These are phyloP conservation scores for Kalmusia sp. DNA, from an alignment of 2,329 filamentous ascomycete species.

Conservation along the genomic window DNA sequence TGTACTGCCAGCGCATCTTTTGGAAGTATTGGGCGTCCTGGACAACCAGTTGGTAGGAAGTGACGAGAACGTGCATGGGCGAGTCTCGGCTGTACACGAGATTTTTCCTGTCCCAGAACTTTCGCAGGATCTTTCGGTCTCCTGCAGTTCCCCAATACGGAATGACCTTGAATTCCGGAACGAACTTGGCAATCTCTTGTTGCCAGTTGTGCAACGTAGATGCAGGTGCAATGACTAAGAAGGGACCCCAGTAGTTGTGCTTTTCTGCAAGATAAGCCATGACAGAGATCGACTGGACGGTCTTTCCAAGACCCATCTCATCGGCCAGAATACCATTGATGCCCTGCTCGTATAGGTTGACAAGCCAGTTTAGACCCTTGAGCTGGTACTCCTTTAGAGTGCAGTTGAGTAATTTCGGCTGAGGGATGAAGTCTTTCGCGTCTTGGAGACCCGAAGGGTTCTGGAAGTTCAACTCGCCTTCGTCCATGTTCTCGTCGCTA, in stretches of 20 bases:
- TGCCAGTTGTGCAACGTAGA: slow-evolving; percentile 99
- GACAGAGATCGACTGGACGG: slow-evolving; percentile 97
- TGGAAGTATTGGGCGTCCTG: slow-evolving; percentile 97
- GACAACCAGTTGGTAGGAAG: slow-evolving; percentile 96
- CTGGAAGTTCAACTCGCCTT: slow-evolving; percentile 99
- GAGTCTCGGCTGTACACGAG: slow-evolving; percentile 93
- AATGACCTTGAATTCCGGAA: slow-evolving; percentile 91
- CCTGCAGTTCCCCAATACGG: slow-evolving; percentile 97
- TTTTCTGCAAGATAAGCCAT: slow-evolving; percentile 98
- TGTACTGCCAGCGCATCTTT: slow-evolving; percentile 99
- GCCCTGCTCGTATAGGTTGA: slow-evolving; percentile 98
- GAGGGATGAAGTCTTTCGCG: slow-evolving; percentile 78
- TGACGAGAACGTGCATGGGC: slow-evolving; percentile 94
- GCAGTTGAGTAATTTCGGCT: slow-evolving; percentile 90
- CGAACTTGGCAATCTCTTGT: slow-evolving; percentile 94
- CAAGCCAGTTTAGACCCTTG: slow-evolving; percentile 98
- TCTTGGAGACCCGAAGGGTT: slow-evolving; percentile 95
- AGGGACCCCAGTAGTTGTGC: slow-evolving; percentile 98
- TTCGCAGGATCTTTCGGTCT: slow-evolving; percentile 93
- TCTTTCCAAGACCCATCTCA: slow-evolving; percentile 99
- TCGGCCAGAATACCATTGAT: slow-evolving; percentile 99
- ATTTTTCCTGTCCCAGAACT: slow-evolving; percentile 99
- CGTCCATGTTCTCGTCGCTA: slow-evolving; percentile 61
- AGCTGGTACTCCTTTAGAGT: slow-evolving; percentile 98
- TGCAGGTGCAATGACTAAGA: slow-evolving; percentile 93